Conservation (phyloP, 345 rosid genomes). For the Citrus hindsii region DNA sequence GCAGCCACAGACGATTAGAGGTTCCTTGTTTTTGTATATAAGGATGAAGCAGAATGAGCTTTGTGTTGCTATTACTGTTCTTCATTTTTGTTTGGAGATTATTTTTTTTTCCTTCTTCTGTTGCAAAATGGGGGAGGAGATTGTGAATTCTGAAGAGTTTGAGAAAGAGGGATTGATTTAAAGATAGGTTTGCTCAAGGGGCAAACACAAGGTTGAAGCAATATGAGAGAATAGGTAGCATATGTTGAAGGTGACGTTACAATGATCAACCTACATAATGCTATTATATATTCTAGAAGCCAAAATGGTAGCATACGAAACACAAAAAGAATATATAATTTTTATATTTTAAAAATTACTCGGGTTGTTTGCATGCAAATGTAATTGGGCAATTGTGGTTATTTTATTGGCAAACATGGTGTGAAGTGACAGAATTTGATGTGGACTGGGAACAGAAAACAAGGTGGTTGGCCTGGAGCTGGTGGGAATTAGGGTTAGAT, state of each 20-base stretch:
- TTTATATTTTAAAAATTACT: neutral
- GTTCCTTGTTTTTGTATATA: slow-evolving; percentile 88
- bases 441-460: slow-evolving; percentile 12
- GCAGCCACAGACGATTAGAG: slow-evolving; percentile 81
- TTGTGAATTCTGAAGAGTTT: slow-evolving; percentile 25
- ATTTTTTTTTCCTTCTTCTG: neutral
- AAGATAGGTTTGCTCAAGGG: slow-evolving; percentile 14
- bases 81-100: slow-evolving; percentile 39
- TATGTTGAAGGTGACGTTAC: slow-evolving; percentile 39
- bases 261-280: slow-evolving; percentile 13
- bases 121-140: slow-evolving; percentile 19
- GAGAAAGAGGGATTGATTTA: slow-evolving; percentile 36
- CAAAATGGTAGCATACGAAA: slow-evolving; percentile 3
- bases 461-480: slow-evolving; percentile 34
- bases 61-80: slow-evolving; percentile 69
- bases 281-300: slow-evolving; percentile 8
- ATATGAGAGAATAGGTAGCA: slow-evolving; percentile 4
- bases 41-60: slow-evolving; percentile 90
- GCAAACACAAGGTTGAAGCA: slow-evolving; percentile 17
- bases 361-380: slow-evolving; percentile 16
- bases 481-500: slow-evolving; percentile 32
- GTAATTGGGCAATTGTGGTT: slow-evolving; percentile 10
- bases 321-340: neutral
- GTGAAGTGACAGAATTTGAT: neutral
- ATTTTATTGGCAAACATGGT: neutral